Conservation (phyloP, 306 rosid species). For the Abrus precatorius region DNA sequence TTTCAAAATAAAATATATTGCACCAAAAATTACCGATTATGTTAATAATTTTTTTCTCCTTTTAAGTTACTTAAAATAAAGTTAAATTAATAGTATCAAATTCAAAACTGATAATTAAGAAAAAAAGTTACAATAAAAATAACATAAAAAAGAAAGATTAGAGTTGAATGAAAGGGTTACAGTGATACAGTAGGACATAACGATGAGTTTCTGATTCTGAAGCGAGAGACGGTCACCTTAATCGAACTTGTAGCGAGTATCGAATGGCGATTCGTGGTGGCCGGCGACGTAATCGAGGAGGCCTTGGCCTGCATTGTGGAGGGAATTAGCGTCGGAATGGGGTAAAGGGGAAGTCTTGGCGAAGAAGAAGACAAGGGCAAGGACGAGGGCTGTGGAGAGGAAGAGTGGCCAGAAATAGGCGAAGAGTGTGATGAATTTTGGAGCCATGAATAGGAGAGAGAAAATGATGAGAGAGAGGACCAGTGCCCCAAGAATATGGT, state of each 20-base stretch:
- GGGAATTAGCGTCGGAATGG: slow-evolving; percentile 47
- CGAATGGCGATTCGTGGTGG: slow-evolving; percentile 56
- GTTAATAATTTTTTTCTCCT: too few relatives aligned
- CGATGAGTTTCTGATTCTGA: not conserved
- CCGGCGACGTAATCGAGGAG: slow-evolving; percentile 89
- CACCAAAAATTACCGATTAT: too few relatives aligned
- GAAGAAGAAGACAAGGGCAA: slow-evolving; percentile 71
- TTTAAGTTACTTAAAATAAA: too few relatives aligned
- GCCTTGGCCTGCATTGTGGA: slow-evolving; percentile 63
- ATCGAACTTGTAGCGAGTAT: slow-evolving; percentile 58
- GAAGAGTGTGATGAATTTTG: slow-evolving; percentile 67
- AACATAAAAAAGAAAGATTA: not conserved
- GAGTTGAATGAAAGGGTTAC: not conserved
- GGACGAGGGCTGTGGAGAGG: slow-evolving; percentile 84
- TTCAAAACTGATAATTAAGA: too few relatives aligned
- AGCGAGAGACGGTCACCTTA: slow-evolving; percentile 15
- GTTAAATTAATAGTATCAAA: too few relatives aligned
- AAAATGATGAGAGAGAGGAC: slow-evolving; percentile 41
- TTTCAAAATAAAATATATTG: too few relatives aligned
- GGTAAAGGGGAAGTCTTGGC: slow-evolving; percentile 61
- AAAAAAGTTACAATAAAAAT: too few relatives aligned
- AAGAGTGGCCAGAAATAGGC: slow-evolving; percentile 95
- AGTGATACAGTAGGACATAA: not conserved
- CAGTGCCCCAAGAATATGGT: slow-evolving; percentile 57
- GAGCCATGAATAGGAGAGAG: slow-evolving; percentile 58